Evolutionary conservation across 495 filamentous ascomycete genomes (phyloP).

Genomic region (Penicillium simplicissimum): DNA sequence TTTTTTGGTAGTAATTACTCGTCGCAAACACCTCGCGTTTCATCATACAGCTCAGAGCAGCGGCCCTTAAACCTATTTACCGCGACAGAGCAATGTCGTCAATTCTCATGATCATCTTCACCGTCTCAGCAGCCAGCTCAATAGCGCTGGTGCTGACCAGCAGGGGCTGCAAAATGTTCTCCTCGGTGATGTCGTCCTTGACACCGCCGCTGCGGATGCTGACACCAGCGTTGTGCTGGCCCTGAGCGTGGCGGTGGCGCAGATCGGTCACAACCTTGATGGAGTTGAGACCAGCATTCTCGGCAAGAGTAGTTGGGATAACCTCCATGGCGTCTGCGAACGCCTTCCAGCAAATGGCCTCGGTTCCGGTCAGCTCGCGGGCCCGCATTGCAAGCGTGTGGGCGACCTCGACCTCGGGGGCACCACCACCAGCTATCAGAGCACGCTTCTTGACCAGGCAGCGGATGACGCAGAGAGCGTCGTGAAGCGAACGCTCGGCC

Average conservation of each 20-base stretch:
- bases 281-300: slow-evolving; percentile 95
- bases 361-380: slow-evolving; percentile 82
- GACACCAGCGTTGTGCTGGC: slow-evolving; percentile 93
- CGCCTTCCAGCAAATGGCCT: slow-evolving; percentile 97
- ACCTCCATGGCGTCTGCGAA: slow-evolving; percentile 98
- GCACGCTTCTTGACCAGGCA: slow-evolving; percentile 99
- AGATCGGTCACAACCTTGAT: slow-evolving; percentile 99
- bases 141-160: slow-evolving; percentile 96
- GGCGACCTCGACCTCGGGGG: slow-evolving; percentile 93
- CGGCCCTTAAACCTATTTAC: slow-evolving; percentile 36
- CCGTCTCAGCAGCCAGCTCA: slow-evolving; percentile 93
- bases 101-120: slow-evolving; percentile 98
- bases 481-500: slow-evolving; percentile 92
- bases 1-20: slow-evolving; percentile 35
- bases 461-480: slow-evolving; percentile 95
- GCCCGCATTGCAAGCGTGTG: slow-evolving; percentile 76
- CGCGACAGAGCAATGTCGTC: slow-evolving; percentile 83
- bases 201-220: slow-evolving; percentile 97
- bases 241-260: slow-evolving; percentile 87
- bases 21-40: slow-evolving; percentile 29
- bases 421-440: slow-evolving; percentile 92
- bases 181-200: slow-evolving; percentile 89
- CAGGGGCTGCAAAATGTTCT: slow-evolving; percentile 96
- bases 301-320: slow-evolving; percentile 92
- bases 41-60: slow-evolving; percentile 34